Base-by-base conservation (phyloP, 768 basidiomycete species). In the Coprinopsis sp. region DNA sequence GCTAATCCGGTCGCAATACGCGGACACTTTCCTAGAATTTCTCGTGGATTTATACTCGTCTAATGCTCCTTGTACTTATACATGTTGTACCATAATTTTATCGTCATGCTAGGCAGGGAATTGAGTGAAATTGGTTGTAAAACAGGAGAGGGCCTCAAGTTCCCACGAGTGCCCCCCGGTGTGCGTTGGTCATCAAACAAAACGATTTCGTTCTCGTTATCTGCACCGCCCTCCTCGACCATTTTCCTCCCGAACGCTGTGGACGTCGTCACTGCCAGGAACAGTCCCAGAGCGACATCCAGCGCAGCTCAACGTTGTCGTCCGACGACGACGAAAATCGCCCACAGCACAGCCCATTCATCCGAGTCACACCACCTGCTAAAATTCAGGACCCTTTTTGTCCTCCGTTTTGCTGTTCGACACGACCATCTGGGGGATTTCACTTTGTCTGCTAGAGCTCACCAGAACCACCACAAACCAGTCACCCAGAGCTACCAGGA, bases 201-300 rank as follows among this genome's bases (percentile, higher is more conserved):
- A 27, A 64, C 58, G 57, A 63, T 60, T 52, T n/a, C n/a, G n/a
- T n/a, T 51, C 57, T 56, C 62, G 68, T 69, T 70, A 70, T 73
- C 69, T 68, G 62, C 64, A 70, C 67, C 63, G 69, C 69, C 70
- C 64, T 51, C 47, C 41, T 66, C 69, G 66, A 74, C 70, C 73
- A 64, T 70, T 71, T 66, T 67, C 71, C 63, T 52, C 55, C 56
- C 64, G 51, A 18, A 7, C 18, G 10, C 19, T 37, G 11, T 37
- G 8, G 34, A 18, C 34, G 36, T 19, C 45, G 10, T 37, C 34
- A 18, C 40, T 29, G 13, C 37, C n/a, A 22, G 29, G 25, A 45
- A 54, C 48, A 43, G 44, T 14, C 41, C 33, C 21, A 46, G 43
- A 46, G 37, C 44, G 28, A 24, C 46, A 21, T 34, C 27, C 19